Evolutionary conservation across 2,329 filamentous ascomycete species (phyloP).

Genomic region (Botrytis deweyae): DNA sequence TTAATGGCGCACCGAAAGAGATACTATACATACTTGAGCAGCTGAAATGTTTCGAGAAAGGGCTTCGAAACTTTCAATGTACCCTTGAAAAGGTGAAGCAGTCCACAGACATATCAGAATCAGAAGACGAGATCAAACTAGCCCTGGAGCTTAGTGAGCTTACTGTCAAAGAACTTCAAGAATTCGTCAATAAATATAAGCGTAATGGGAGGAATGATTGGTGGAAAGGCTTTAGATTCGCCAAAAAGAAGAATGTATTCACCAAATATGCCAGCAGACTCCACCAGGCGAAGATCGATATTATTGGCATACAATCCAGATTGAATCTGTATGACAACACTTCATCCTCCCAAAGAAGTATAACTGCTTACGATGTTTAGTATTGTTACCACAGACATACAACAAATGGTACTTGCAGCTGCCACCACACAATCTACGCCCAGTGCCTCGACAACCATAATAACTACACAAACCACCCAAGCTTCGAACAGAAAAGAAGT

Average conservation of each 20-base stretch:
- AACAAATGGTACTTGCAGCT: background rate
- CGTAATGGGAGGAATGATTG: background rate
- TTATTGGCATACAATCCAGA: background rate
- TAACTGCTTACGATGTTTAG: background rate
- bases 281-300: background rate
- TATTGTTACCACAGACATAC: background rate
- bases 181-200: background rate
- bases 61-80: background rate
- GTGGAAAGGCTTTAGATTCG: background rate
- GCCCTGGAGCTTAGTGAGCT: background rate
- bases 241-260: background rate
- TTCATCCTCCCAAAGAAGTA: background rate
- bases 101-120: background rate
- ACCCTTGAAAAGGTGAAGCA: background rate
- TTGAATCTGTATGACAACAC: background rate
- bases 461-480: too few species aligned
- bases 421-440: too few species aligned
- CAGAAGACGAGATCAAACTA: background rate
- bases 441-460: too few species aligned
- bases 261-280: background rate
- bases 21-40: background rate
- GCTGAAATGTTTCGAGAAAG: background rate
- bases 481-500: too few species aligned
- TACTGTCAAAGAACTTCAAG: background rate
- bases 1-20: background rate